A percentile compares a stretch with the other conserved stretches of the same genome.
phyloP scores from a whole-genome alignment of 345 rosid species.

The Citrus inodora region DNA sequence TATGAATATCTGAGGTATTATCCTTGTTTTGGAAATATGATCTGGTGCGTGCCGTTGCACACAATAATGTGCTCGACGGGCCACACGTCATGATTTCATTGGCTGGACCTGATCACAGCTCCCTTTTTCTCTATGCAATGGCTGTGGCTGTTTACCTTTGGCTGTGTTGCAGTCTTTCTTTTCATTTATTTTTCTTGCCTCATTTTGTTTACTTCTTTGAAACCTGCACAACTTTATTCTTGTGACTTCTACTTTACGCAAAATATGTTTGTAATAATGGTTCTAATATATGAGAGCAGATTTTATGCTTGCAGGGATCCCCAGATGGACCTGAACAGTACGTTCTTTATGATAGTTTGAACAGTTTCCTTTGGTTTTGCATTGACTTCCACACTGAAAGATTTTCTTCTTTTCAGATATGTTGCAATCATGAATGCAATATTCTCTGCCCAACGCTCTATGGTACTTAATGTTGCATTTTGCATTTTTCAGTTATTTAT shows the following conservation, averaged over 20 bases:
- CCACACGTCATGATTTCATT: no score
- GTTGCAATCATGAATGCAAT: slow-evolving; percentile 96
- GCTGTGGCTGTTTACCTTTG: neutral
- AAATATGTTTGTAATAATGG: neutral
- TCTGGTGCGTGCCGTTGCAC: no score
- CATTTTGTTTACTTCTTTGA: neutral
- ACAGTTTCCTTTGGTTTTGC: slow-evolving; percentile 3
- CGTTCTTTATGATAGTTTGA: slow-evolving; percentile 26
- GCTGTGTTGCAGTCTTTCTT: neutral
- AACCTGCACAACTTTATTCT: neutral
- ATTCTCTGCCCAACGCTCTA: slow-evolving; percentile 88
- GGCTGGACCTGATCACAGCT: no score
- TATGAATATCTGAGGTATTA: neutral
- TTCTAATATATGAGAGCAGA: slow-evolving; percentile 47
- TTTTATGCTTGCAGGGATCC: slow-evolving; percentile 96
- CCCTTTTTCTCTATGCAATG: neutral
- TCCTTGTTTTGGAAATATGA: no score
- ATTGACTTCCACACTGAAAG: slow-evolving; percentile 12
- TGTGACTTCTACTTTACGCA: neutral
- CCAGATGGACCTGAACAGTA: slow-evolving; percentile 99
- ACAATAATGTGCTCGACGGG: no score
- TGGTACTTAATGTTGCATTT: slow-evolving; percentile 41
- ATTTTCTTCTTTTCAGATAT: slow-evolving; percentile 54
- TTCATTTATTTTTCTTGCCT: neutral
- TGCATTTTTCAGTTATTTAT: neutral